These are phyloP conservation scores for Mycena indigotica DNA, from an alignment of 768 basidiomycete species.

Conservation along the genomic window DNA sequence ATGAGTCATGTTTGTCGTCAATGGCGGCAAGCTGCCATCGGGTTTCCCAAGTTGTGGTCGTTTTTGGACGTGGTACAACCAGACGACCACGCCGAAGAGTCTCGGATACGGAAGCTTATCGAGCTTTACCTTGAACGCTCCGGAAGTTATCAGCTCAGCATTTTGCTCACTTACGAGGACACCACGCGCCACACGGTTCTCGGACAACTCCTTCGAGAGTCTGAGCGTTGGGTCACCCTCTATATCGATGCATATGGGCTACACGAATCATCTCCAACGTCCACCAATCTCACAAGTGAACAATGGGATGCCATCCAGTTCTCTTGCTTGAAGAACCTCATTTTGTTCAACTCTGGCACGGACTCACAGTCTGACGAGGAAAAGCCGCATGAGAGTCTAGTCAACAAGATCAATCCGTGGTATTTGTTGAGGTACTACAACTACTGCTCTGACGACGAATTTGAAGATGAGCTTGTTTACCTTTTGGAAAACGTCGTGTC, in stretches of 20 bases:
- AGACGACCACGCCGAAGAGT: background rate
- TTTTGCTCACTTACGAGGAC: background rate
- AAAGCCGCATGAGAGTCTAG: background rate
- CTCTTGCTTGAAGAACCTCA: background rate
- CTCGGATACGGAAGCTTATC: slow-evolving; percentile 20
- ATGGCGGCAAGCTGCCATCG: background rate
- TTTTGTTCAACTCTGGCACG: background rate
- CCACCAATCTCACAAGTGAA: background rate
- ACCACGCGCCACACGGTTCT: slow-evolving; percentile 1
- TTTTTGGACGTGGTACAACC: slow-evolving; percentile 5
- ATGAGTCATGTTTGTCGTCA: slow-evolving; percentile 12
- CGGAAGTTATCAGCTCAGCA: slow-evolving; percentile 29
- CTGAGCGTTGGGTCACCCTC: background rate
- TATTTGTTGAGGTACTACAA: background rate
- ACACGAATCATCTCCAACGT: background rate
- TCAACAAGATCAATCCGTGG: background rate
- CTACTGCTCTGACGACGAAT: background rate
- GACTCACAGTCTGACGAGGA: background rate
- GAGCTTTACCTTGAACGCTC: slow-evolving; percentile 33
- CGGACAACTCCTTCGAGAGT: background rate
- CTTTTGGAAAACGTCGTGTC: background rate
- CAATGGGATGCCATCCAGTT: background rate
- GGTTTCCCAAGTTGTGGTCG: background rate
- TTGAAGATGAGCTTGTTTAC: background rate
- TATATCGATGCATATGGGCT: background rate